Evolutionary conservation across 371 early-diverging fungal species (phyloP).

Genomic region (Mortierella sp.): DNA sequence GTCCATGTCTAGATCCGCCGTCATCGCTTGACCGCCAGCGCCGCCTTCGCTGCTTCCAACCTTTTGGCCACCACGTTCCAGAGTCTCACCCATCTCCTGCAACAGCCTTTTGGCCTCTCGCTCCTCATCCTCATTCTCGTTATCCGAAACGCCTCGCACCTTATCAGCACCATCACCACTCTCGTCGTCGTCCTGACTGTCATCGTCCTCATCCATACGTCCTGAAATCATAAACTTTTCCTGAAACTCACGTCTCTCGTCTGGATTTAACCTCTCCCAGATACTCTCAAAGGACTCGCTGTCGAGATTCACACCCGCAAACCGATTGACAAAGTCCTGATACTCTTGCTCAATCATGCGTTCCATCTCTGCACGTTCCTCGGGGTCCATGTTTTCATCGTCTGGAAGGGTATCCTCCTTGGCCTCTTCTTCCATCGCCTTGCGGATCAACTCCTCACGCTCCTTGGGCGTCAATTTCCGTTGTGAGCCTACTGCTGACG

Average conservation of each 20-base stretch:
- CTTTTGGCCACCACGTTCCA: conserved; percentile 20
- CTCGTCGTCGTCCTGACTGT: background rate
- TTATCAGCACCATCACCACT: background rate
- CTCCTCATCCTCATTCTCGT: conserved; percentile 35
- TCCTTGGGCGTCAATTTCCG: conserved; percentile 36
- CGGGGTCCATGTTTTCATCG: conserved; percentile 32
- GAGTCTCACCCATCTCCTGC: conserved; percentile 41
- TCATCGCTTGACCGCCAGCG: conserved; percentile 16
- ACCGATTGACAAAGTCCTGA: conserved; percentile 63
- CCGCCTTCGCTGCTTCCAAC: background rate
- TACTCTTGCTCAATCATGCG: conserved; percentile 56
- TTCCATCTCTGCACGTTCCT: conserved; percentile 45
- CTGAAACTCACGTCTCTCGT: conserved; percentile 70
- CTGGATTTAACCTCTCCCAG: conserved; percentile 65
- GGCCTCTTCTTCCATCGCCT: conserved; percentile 34
- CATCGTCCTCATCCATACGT: background rate
- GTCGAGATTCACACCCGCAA: conserved; percentile 66
- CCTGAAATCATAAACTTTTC: conserved; percentile 39
- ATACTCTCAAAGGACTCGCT: conserved; percentile 65
- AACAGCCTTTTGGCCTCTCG: conserved; percentile 32
- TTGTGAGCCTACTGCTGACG: background rate
- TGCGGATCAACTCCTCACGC: conserved; percentile 40
- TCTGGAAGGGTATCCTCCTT: background rate
- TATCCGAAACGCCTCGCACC: background rate
- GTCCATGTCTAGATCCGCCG: conserved; percentile 45